Base-by-base conservation (phyloP, 129 eudicot genomes). In the Artemisia argyi region DNA sequence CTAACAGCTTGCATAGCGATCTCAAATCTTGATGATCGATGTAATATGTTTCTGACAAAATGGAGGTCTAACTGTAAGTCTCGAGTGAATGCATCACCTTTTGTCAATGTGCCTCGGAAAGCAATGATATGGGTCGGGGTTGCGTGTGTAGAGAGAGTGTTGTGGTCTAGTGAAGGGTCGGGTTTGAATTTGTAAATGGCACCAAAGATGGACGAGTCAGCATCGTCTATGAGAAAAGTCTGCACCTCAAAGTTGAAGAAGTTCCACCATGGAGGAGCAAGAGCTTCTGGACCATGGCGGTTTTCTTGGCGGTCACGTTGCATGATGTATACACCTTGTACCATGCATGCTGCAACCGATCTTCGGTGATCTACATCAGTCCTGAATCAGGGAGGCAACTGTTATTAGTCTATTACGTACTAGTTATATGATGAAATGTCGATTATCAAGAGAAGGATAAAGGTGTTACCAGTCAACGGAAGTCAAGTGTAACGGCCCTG, bases 181-280 rank as follows among this genome's bases (percentile, higher is more conserved):
- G 79, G 79, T 63, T 72, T 73, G 52, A 77, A 85, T 64, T 81
- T 85, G 69, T 48, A 94, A 30, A 94, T 72, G 59, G 96, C 97
- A 22, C 97, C 99, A 46, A 94, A 90, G 53, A 88, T 76, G 54
- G 88, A 88, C 3, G 84, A 79, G 71, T 90, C 99, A 6, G 71
- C 89, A 72, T 86, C 88, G 24, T 94, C 99, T 56, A 94, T 68
- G 48, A 94, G 97, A 19, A 19, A 85, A 55, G 68, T 35, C 50
- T 83, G 58, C 8, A 94, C 60, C 55, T 85, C 77, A 46, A 94
- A 94, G 66, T 82, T 68, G 79, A 84, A 90, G 50, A 79, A 73
- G 13, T 79, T 82, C 94, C 94, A 94, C 99, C 99, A 94, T 5
- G 88, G 85, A 75, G 96, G 88, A 68, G 97, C 96, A 50, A 94